A percentile compares a stretch with the other conserved stretches of the same genome.
Evolutionary conservation across 2,329 filamentous ascomycete species (phyloP).

Genomic region (Mariannaea elegans): DNA sequence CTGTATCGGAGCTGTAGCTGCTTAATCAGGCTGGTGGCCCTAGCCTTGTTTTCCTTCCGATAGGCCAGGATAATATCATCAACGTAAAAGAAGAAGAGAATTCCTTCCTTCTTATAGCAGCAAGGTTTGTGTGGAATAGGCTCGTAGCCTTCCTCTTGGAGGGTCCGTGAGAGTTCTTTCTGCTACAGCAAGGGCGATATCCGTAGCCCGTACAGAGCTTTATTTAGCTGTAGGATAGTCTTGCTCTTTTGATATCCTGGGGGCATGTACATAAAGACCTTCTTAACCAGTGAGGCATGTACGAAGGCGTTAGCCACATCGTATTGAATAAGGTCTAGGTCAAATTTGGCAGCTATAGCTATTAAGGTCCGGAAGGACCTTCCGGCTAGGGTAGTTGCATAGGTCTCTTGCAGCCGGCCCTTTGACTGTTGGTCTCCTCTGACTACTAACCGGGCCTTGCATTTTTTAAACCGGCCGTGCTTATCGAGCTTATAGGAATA

Average conservation of each 20-base stretch:
- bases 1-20: slow-evolving; percentile 4
- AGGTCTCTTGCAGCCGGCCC: not conserved
- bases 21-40: too few relatives aligned
- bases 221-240: slow-evolving; percentile 2
- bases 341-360: not conserved
- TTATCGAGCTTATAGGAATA: slow-evolving; percentile 7
- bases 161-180: slow-evolving; percentile 2
- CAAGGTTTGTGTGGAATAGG: not conserved
- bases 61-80: not conserved
- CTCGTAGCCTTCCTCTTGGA: not conserved
- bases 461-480: not conserved
- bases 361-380: not conserved
- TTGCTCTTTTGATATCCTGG: not conserved
- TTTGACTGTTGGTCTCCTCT: not conserved
- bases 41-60: too few relatives aligned
- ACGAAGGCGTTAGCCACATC: not conserved
- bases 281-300: too few relatives aligned
- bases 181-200: not conserved
- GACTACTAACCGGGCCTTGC: not conserved
- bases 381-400: not conserved
- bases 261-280: slow-evolving; percentile 3
- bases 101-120: not conserved
- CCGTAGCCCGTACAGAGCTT: slow-evolving; percentile 5
- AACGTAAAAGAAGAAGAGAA: slow-evolving; percentile 1
- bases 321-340: not conserved